Evolutionary conservation across 2,329 filamentous ascomycete genomes (phyloP).

Genomic region (Allantophomopsis cytisporea): DNA sequence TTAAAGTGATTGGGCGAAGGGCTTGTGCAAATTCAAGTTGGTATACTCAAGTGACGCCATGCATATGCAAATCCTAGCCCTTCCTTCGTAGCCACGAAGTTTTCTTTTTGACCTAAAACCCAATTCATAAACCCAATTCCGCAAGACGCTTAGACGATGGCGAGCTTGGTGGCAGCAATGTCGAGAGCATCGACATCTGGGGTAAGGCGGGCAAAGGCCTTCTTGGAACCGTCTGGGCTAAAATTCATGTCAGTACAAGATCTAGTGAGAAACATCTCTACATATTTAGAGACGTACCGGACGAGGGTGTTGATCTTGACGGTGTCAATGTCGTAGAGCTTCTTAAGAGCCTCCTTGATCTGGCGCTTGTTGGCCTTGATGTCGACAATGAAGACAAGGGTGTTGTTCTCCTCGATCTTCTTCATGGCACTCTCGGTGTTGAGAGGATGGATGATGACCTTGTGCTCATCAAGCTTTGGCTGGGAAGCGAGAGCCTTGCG

Average conservation of each 20-base stretch:
- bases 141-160: conserved; percentile 67
- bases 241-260: conserved; percentile 6
- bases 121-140: conserved; percentile 13
- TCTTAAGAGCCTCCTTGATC: conserved; percentile 97
- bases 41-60: conserved; percentile 17
- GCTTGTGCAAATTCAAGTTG: conserved; percentile 12
- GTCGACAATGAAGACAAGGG: conserved; percentile 93
- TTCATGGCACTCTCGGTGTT: conserved; percentile 99
- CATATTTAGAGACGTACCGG: conserved; percentile 45
- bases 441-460: conserved; percentile 93
- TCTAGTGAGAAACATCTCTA: not conserved
- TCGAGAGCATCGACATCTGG: conserved; percentile 96
- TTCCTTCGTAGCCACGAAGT: conserved; percentile 11
- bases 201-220: conserved; percentile 93
- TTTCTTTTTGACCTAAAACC: conserved; percentile 8
- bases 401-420: conserved; percentile 99
- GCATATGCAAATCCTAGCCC: conserved; percentile 15
- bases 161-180: conserved; percentile 98
- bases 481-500: conserved; percentile 87
- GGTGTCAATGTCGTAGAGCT: conserved; percentile 95
- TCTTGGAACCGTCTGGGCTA: conserved; percentile 94
- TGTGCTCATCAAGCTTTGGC: conserved; percentile 91
- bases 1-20: not conserved
- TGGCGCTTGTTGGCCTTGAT: conserved; percentile 99
- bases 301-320: conserved; percentile 99